phyloP scores from a whole-genome alignment of 2,329 filamentous ascomycete species.

The Sclerotiophoma versabilis region DNA sequence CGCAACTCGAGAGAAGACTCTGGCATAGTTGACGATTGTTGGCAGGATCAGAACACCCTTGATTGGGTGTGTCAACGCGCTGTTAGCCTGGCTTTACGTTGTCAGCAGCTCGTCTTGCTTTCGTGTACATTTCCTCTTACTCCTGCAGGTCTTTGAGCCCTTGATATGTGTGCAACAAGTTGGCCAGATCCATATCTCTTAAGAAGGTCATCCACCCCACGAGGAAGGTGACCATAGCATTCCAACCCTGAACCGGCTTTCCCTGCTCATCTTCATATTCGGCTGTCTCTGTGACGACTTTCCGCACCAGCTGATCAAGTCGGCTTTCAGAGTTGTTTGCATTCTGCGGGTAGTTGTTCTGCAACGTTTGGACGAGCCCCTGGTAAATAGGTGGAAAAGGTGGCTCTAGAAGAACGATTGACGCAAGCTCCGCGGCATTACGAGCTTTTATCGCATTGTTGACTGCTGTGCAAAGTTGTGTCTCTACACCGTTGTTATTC shows the following conservation, averaged over 20 bases:
- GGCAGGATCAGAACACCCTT: slow-evolving; percentile 84
- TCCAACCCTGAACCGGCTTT: slow-evolving; percentile 67
- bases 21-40: slow-evolving; percentile 81
- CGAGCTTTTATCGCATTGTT: slow-evolving; percentile 36
- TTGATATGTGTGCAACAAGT: slow-evolving; percentile 77
- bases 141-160: slow-evolving; percentile 76
- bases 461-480: slow-evolving; percentile 36
- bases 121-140: slow-evolving; percentile 59
- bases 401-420: slow-evolving; percentile 42
- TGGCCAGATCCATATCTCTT: slow-evolving; percentile 78
- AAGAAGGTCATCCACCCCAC: slow-evolving; percentile 82
- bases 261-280: slow-evolving; percentile 68
- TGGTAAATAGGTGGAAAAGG: slow-evolving; percentile 36
- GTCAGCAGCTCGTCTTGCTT: slow-evolving; percentile 7
- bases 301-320: slow-evolving; percentile 34
- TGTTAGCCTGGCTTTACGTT: slow-evolving; percentile 71
- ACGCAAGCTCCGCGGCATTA: slow-evolving; percentile 32
- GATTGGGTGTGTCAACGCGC: slow-evolving; percentile 78
- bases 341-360: slow-evolving; percentile 31
- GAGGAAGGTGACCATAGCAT: slow-evolving; percentile 78
- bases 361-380: slow-evolving; percentile 38
- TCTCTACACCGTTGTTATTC: slow-evolving; percentile 33
- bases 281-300: slow-evolving; percentile 50
- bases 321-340: slow-evolving; percentile 27
- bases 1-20: slow-evolving; percentile 80